phyloP scores from a whole-genome alignment of 345 rosid genomes.

The Rhodamnia rubescens region DNA sequence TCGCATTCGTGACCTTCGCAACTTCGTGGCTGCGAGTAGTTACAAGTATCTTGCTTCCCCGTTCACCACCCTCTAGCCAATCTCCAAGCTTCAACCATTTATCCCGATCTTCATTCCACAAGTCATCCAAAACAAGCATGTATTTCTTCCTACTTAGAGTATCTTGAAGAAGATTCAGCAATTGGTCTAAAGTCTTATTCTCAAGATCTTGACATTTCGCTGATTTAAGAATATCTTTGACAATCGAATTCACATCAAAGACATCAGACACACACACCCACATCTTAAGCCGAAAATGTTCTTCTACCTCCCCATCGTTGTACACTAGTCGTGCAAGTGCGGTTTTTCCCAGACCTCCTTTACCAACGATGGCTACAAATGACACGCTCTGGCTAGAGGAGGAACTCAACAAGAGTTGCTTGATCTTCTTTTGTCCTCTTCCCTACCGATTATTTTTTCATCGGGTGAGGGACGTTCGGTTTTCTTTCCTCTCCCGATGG shows the following conservation, averaged over 20 bases:
- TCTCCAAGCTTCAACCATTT: background rate
- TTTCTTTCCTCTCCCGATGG: background rate
- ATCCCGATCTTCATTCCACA: background rate
- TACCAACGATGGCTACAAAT: background rate
- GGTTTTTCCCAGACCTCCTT: background rate
- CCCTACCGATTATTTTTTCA: background rate
- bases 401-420: background rate
- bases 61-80: background rate
- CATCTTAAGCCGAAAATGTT: background rate
- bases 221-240: background rate
- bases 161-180: background rate
- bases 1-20: accelerated
- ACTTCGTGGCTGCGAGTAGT: background rate
- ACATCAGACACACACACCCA: background rate
- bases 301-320: background rate
- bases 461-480: background rate
- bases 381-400: background rate
- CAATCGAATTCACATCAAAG: background rate
- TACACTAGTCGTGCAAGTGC: background rate
- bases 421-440: background rate
- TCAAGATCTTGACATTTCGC: accelerated
- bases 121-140: background rate
- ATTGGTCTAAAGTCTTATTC: too few relatives aligned
- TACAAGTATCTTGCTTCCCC: background rate
- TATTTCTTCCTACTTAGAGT: background rate